Base-by-base conservation (phyloP, 202 grass and related monocot species). In the Thinopyrum obtusiflorum region DNA sequence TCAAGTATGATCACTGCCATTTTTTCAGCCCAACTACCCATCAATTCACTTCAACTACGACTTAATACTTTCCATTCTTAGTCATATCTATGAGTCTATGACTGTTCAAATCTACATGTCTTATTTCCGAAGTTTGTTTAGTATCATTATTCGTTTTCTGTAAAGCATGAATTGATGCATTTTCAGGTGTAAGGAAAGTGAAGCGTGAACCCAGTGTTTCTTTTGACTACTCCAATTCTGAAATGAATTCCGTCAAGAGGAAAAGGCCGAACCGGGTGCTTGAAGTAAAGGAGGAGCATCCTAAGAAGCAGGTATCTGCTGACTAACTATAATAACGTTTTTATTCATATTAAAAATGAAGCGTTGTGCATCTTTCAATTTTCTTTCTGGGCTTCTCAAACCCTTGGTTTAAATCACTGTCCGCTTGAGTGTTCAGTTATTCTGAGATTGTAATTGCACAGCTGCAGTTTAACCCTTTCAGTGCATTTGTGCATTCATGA, bases 261-360 rank as follows among this genome's bases (percentile, higher is more conserved):
- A 91, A 82, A 85, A 78, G 71, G 57, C 42, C 82, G 71, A 78
- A 78, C 24, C 77, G 32, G 23, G 82, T 59, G n/a, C 65, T 91
- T 65, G 64, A 85, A 82, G 55, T 85, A 49, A 37, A 81, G 26
- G 26, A n/a, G 65, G 42, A 85, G 33, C 20, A 78, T 85, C 44
- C 33, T 78, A 78, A 78, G 42, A 85, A 91, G 44, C 55, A 88
- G 82, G 72, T 88, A 6, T 1, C 32, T 70, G 6, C 18, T 69
- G 10, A 80, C 1, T 61, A 51, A 63, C 25, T 37, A 64, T 1
- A 55, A 77, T 57, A 18, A 18, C 4, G 53, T 57, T 57, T 57
- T 18, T 33, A 8, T 86, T 70, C 69, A 20, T 21, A 76, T 26
- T 35, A 6, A 14, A 39, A 32, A 24, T 0, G 23, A 69, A 84